Conservation (phyloP, 148 eudicot species). For the Rheum nobile region DNA sequence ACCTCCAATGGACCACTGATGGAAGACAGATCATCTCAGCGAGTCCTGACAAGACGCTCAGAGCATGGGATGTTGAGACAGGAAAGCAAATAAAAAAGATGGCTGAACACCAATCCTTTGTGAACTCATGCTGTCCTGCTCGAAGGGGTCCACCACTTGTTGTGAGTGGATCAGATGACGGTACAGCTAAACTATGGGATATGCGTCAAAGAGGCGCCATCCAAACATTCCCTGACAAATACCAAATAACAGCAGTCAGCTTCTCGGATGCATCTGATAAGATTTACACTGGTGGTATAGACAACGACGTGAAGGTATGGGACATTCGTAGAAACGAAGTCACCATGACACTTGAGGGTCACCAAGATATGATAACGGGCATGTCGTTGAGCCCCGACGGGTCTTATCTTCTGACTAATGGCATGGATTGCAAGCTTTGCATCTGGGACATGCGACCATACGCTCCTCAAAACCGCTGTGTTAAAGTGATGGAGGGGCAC, state of each 20-base stretch:
- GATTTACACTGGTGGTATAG: slow-evolving; percentile 80
- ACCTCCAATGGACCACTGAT: too few relatives aligned
- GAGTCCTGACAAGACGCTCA: too few relatives aligned
- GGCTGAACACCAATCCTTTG: too few relatives aligned
- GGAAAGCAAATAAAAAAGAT: too few relatives aligned
- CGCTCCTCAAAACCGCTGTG: slow-evolving; percentile 88
- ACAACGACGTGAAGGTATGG: slow-evolving; percentile 91
- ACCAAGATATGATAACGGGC: slow-evolving; percentile 85
- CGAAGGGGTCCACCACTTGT: slow-evolving; percentile 74
- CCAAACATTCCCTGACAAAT: slow-evolving; percentile 90
- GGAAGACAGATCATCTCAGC: too few relatives aligned
- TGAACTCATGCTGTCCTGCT: too few relatives aligned
- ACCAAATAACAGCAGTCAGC: slow-evolving; percentile 86
- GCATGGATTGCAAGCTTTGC: slow-evolving; percentile 81
- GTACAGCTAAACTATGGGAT: slow-evolving; percentile 96
- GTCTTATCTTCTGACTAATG: slow-evolving; percentile 84
- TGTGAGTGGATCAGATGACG: slow-evolving; percentile 95
- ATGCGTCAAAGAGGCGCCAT: slow-evolving; percentile 95
- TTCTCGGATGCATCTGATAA: slow-evolving; percentile 95
- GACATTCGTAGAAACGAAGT: slow-evolving; percentile 87
- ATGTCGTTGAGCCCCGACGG: slow-evolving; percentile 96
- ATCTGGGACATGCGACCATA: slow-evolving; percentile 98
- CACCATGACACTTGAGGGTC: slow-evolving; percentile 84
- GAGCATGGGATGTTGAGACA: too few relatives aligned
- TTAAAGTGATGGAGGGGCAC: slow-evolving; percentile 91